A percentile compares a stretch with the other conserved stretches of the same genome.
Evolutionary conservation across 192 early-diverging fungal genomes (phyloP).

Genomic region (Backusella australiensis): DNA sequence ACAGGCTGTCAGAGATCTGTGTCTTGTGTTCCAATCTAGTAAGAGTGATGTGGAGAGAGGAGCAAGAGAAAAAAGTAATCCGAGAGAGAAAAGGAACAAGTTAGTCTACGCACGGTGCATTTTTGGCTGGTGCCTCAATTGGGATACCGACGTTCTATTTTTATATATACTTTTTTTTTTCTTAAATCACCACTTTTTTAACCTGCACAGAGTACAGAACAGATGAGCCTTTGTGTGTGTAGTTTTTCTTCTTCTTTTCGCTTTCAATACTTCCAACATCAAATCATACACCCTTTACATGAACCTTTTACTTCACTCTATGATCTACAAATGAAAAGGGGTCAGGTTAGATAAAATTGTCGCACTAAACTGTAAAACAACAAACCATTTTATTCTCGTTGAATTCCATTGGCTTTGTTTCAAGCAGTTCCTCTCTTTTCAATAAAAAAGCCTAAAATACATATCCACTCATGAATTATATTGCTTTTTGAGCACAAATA

Average conservation of each 20-base stretch:
- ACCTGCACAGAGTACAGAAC: conserved; percentile 4
- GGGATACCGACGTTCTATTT: conserved; percentile 4
- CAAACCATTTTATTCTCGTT: conserved; percentile 5
- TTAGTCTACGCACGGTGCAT: neutral
- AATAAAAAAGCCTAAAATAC: conserved; percentile 7
- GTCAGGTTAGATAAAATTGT: conserved; percentile 16
- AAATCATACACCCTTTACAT: neutral
- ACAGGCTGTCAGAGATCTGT: neutral
- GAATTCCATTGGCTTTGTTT: conserved; percentile 13
- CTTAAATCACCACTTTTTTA: conserved; percentile 2
- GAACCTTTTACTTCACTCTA: neutral
- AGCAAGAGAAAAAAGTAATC: neutral
- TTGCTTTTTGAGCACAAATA: conserved; percentile 15
- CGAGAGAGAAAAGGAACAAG: neutral
- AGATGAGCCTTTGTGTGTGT: neutral
- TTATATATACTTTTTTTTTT: conserved; percentile 5
- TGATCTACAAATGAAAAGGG: neutral
- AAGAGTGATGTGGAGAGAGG: neutral
- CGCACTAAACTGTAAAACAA: conserved; percentile 17
- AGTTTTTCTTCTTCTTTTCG: neutral
- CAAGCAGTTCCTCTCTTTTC: neutral
- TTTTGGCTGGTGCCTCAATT: conserved; percentile 1
- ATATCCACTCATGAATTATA: conserved; percentile 7
- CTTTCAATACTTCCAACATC: neutral
- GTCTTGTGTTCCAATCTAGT: neutral